Evolutionary conservation across 768 basidiomycete genomes (phyloP).

Genomic region (Chalciporus pseudorubinellus): DNA sequence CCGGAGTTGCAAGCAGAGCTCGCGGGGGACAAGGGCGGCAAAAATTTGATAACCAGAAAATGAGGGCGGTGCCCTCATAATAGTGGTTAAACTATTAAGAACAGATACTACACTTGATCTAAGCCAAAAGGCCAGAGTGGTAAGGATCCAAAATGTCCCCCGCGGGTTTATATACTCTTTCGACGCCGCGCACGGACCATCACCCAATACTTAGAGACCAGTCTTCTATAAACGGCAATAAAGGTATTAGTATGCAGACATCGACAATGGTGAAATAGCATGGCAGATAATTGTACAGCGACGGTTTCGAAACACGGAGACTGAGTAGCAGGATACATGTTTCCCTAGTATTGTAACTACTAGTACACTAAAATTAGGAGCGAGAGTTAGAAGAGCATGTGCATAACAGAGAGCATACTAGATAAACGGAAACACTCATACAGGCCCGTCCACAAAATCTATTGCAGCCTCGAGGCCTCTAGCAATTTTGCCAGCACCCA

Average conservation of each 20-base stretch:
- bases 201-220: neutral
- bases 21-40: slow-evolving; percentile 22
- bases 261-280: no score
- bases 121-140: slow-evolving; percentile 59
- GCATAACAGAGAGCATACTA: neutral
- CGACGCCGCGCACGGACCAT: slow-evolving; percentile 7
- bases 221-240: neutral
- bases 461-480: slow-evolving; percentile 39
- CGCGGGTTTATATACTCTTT: slow-evolving; percentile 2
- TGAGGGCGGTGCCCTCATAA: slow-evolving; percentile 54
- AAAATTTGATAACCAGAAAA: slow-evolving; percentile 53
- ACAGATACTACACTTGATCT: slow-evolving; percentile 80
- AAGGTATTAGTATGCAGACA: no score
- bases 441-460: slow-evolving; percentile 39
- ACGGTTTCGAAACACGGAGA: no score
- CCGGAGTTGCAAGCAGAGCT: slow-evolving; percentile 38
- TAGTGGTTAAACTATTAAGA: slow-evolving; percentile 60
- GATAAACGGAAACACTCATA: neutral
- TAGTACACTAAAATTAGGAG: neutral
- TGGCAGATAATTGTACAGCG: no score
- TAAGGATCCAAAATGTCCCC: neutral
- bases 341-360: neutral
- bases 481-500: slow-evolving; percentile 37
- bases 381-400: neutral
- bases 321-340: neutral